Evolutionary conservation across 139 green algal genomes (phyloP), one percentile per base, ranked within the genome.

Genomic region (Diplosphaera chodatii): DNA sequence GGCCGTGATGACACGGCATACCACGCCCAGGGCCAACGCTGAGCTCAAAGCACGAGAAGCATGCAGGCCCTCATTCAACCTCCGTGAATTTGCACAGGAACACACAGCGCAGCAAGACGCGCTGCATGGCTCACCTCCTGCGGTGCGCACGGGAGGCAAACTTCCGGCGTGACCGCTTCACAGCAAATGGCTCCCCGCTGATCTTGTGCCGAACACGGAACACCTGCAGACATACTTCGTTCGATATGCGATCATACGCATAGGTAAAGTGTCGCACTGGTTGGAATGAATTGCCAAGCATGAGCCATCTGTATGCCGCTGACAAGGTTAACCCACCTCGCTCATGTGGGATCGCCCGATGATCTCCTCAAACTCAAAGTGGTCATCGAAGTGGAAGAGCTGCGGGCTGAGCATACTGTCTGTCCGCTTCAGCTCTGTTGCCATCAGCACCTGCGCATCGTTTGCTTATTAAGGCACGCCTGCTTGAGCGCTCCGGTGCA

Each of bases 281-380:
- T n/a, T n/a, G n/a, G n/a, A n/a, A n/a, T n/a, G n/a, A n/a, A n/a
- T n/a, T n/a, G n/a, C n/a, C n/a, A n/a, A n/a, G n/a, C n/a, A n/a
- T n/a, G n/a, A n/a, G n/a, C n/a, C n/a, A n/a, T n/a, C n/a, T n/a
- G n/a, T n/a, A n/a, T n/a, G n/a, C n/a, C n/a, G n/a, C n/a, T n/a
- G n/a, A n/a, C n/a, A n/a, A n/a, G n/a, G n/a, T n/a, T n/a, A n/a
- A 37, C 66, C 28, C 41, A 84, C 80, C 76, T 91, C 82, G 40
- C 74, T 88, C 55, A 73, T 79, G 20, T 68, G 62, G 3, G 86
- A 89, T 20, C 75, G 64, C 15, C 89, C 88, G 31, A 94, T 81
- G 31, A 88, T 34, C 13, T 67, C 66, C 33, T 86, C 41, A 33
- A 86, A 94, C n/a, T 86, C 73, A 75, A 94, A 95, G 72, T 95